Base-by-base conservation (phyloP, 805 yeast genomes). In the Yamadazyma tumulicola region DNA sequence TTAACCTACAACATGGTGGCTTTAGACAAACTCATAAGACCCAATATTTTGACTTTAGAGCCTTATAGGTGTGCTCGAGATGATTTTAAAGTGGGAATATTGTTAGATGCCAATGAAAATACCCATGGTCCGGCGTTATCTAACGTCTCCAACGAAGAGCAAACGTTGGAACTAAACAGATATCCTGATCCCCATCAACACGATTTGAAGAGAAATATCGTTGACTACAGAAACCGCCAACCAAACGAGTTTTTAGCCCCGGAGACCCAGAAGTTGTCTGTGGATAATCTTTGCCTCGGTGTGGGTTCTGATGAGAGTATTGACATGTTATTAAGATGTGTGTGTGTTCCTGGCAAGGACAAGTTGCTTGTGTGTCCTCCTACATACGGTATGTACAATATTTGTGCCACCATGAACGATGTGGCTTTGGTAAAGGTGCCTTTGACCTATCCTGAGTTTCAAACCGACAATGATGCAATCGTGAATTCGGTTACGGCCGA, bases 51-150 rank as follows among this genome's bases (percentile, higher is more conserved):
- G 39, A 61, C 75, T 3, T 69, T 93, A 37, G 88, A 84, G 65
- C 97, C 98, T 6, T 93, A 93, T 59, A 75, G 95, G 34, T 93
- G 98, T 61, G 98, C 98, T 4, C 71, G 98, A 61, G 98, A 93
- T 53, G 97, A 91, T 54, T 91, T 81, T 69, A 83, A 77, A 39
- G 87, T 74, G 23, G 98, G 98, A 19, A 70, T 93, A 28, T 68
- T 93, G 15, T 67, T 93, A 34, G 98, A 93, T 59, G 98, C 98
- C 37, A 93, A 93, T 52, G 98, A 93, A 61, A 93, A 93, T 56
- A 82, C 97, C 2, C 84, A 81, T 53, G 98, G 97, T 0, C 91
- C 96, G 4, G 77, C 95, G 1, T 59, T 87, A 11, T 39, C 62
- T 2, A 58, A 60, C 5, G 45, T 77, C 16, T 56, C 69, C 3